A percentile compares a stretch with the other conserved stretches of the same genome.
Conservation (phyloP, 805 yeast species). For the Pichia sporocuriosa region DNA sequence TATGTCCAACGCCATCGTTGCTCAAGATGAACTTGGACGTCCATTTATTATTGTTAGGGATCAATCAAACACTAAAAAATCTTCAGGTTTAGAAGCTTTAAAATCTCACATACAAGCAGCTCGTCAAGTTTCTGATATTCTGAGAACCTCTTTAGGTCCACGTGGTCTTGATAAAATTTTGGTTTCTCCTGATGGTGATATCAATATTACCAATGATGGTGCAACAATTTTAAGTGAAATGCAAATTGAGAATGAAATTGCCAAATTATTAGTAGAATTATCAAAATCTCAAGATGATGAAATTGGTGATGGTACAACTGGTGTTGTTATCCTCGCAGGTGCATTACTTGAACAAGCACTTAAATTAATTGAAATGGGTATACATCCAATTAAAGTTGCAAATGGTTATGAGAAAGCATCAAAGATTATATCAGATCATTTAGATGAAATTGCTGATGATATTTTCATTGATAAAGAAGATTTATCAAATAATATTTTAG, state of each 20-base stretch:
- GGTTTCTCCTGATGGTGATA: conserved; percentile 94
- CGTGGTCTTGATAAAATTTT: conserved; percentile 97
- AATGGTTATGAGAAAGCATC: conserved; percentile 98
- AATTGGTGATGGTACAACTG: conserved; percentile 98
- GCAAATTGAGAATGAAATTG: conserved; percentile 95
- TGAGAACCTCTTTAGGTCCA: conserved; percentile 92
- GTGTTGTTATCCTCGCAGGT: conserved; percentile 94
- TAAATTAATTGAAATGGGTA: conserved; percentile 91
- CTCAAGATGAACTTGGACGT: conserved; percentile 98
- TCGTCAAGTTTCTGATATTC: conserved; percentile 85
- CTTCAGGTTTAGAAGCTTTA: conserved; percentile 75
- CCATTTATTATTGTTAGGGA: conserved; percentile 97
- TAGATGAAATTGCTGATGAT: conserved; percentile 55
- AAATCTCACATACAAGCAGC: conserved; percentile 92
- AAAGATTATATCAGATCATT: conserved; percentile 72
- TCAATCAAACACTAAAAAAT: conserved; percentile 42
- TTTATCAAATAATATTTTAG: conserved; percentile 25
- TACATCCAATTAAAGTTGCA: conserved; percentile 94
- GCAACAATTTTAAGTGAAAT: conserved; percentile 94
- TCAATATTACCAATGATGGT: conserved; percentile 97
- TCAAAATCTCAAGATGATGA: conserved; percentile 96
- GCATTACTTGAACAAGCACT: conserved; percentile 91
- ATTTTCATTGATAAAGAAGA: conserved; percentile 27
- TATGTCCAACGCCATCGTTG: conserved; percentile 95
- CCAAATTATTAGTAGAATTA: conserved; percentile 88